A percentile compares a stretch with the other conserved stretches of the same genome.
Conservation (phyloP, 257 asterid genomes). For the Vinca minor region DNA sequence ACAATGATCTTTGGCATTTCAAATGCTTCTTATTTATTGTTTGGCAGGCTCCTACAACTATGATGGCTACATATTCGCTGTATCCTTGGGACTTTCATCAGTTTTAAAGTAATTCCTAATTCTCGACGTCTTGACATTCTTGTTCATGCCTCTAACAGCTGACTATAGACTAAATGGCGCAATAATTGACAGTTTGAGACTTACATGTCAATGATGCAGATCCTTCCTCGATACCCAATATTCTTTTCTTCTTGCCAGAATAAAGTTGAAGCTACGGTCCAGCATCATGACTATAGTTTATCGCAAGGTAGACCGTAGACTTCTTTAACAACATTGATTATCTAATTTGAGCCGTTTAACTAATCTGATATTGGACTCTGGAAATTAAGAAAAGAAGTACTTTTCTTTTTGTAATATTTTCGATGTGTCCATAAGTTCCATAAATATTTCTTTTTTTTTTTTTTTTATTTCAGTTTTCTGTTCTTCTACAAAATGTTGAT, state of each 20-base stretch:
- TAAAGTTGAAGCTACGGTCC: constrained; percentile 82
- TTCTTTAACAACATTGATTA: constrained; percentile 1
- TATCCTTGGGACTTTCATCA: constrained; percentile 83
- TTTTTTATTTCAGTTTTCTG: background rate
- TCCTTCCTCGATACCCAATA: constrained; percentile 94
- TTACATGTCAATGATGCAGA: constrained; percentile 40
- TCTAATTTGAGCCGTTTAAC: background rate
- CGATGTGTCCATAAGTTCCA: background rate
- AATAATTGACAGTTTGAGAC: background rate
- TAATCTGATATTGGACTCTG: background rate
- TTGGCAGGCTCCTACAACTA: constrained; percentile 51
- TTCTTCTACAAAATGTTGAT: background rate
- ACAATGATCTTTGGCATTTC: background rate
- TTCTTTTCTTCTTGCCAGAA: constrained; percentile 65
- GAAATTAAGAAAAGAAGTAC: background rate
- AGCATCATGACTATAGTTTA: constrained; percentile 81
- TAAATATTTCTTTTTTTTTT: too few relatives aligned
- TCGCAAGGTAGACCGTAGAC: constrained; percentile 47
- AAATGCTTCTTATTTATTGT: constrained; percentile 12
- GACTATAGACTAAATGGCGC: background rate
- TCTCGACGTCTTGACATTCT: constrained; percentile 3
- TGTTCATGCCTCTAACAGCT: background rate
- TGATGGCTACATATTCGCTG: constrained; percentile 80
- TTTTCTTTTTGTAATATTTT: background rate
- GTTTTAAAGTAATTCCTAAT: constrained; percentile 56